Evolutionary conservation across 2,329 filamentous ascomycete genomes (phyloP), one percentile per base, ranked within the genome.

Genomic region (Apiospora rasikravindrae): DNA sequence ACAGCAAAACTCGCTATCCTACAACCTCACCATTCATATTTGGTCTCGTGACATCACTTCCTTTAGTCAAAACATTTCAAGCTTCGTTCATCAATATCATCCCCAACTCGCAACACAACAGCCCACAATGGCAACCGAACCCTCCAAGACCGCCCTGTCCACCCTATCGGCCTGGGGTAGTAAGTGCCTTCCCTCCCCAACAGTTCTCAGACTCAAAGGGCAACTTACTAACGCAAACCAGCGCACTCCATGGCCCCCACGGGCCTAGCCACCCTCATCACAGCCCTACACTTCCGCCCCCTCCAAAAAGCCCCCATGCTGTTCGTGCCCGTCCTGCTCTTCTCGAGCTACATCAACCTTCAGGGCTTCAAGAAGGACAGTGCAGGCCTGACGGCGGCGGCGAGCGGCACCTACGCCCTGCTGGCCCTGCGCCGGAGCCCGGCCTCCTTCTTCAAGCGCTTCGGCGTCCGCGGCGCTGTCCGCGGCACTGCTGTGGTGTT

Each of bases 311-410:
- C 88, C 4, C 86, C 88, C 47, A 83, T 90, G 77, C 76, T 84
- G 69, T 84, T 88, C 77, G 81, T 87, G 75, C 86, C 86, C 33
- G 83, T 87, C 37, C 85, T 90, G 44, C 80, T 89, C 71, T 89
- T 90, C 81, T 83, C 85, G 70, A 86, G 85, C 78, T 91, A 90
- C 81, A 85, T 89, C 77, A 89, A 89, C 79, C 84, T 91, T 8
- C 87, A 88, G 26, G 88, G 88, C 72, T 89, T 87, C 82, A 86
- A 85, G 73, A 88, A 87, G 69, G 88, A 89, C 77, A 85, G 84
- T 71, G 89, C 88, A 2, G 89, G 88, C 69, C 81, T 90, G 71
- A 84, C 86, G 0, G 87, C 87, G 70, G 88, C 88, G 22, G 88
- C 87, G 82, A 88, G 86, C 64, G 88, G 88, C 42, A 82, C 90